A percentile compares a stretch with the other conserved stretches of the same genome.
These are phyloP conservation scores for Tothia fuscella DNA, from an alignment of 2,329 filamentous ascomycete genomes.

Conservation along the genomic window DNA sequence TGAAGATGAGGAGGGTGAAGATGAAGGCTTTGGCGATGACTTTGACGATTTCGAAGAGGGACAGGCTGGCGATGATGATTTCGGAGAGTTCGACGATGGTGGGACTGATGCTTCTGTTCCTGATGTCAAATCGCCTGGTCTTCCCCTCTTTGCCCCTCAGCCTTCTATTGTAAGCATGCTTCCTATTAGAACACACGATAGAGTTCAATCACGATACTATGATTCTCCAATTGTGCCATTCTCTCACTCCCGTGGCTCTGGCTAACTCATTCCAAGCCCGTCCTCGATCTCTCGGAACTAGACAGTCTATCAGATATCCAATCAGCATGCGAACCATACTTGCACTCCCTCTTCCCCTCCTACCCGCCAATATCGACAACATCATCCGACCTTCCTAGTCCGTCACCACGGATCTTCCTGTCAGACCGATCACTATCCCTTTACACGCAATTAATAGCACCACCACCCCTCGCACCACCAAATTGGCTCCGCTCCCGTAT, in stretches of 20 bases:
- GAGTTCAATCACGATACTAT: conserved; percentile 1
- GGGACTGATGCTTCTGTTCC: conserved; percentile 19
- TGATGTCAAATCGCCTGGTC: conserved; percentile 22
- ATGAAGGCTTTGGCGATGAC: conserved; percentile 59
- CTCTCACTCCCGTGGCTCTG: too few species aligned
- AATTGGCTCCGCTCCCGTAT: conserved; percentile 98
- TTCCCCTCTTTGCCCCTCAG: too few species aligned
- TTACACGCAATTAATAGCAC: conserved; percentile 92
- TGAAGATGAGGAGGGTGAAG: conserved; percentile 43
- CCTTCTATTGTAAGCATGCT: conserved; percentile 36
- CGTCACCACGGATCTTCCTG: conserved; percentile 47
- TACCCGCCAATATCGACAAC: conserved; percentile 32
- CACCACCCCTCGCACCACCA: conserved; percentile 84
- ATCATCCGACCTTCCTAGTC: conserved; percentile 18
- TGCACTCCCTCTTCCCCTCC: conserved; percentile 51
- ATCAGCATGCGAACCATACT: conserved; percentile 50
- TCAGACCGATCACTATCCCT: conserved; percentile 80
- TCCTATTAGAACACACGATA: conserved; percentile 10
- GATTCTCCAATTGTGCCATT: too few species aligned
- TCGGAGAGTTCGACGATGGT: conserved; percentile 39
- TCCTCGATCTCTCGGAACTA: conserved; percentile 55
- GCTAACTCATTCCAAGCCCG: conserved; percentile 36
- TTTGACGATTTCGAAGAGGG: conserved; percentile 52
- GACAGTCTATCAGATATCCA: conserved; percentile 46
- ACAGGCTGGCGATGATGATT: conserved; percentile 35